Conservation (phyloP, 805 yeast genomes). For the Metschnikowia lunata region DNA sequence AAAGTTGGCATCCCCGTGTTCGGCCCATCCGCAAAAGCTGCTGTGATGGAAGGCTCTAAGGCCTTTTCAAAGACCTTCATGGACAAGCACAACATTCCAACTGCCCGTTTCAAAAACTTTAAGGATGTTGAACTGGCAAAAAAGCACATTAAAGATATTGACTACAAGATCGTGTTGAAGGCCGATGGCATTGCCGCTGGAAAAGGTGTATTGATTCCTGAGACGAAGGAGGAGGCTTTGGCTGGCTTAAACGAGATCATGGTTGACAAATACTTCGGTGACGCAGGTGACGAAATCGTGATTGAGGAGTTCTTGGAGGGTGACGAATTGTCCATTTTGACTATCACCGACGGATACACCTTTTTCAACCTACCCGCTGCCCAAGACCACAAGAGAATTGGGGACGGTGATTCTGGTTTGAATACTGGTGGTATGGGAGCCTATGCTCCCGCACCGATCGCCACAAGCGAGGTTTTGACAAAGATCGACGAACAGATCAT, state of each 20-base stretch:
- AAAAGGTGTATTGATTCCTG: slow-evolving; percentile 94
- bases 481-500: slow-evolving; percentile 72
- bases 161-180: slow-evolving; percentile 82
- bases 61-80: slow-evolving; percentile 90
- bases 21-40: slow-evolving; percentile 92
- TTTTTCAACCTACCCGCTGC: slow-evolving; percentile 91
- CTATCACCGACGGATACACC: slow-evolving; percentile 91
- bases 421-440: slow-evolving; percentile 99
- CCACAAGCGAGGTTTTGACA: slow-evolving; percentile 66
- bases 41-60: slow-evolving; percentile 94
- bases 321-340: slow-evolving; percentile 90
- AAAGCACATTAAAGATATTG: slow-evolving; percentile 57
- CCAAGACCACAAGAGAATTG: slow-evolving; percentile 95
- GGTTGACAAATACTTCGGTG: slow-evolving; percentile 85
- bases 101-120: slow-evolving; percentile 87
- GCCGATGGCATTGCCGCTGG: slow-evolving; percentile 99
- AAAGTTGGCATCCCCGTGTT: slow-evolving; percentile 91
- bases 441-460: slow-evolving; percentile 96
- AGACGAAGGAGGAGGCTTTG: slow-evolving; percentile 75
- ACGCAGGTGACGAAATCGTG: slow-evolving; percentile 90
- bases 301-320: slow-evolving; percentile 96
- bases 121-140: slow-evolving; percentile 71
- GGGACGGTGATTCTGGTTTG: slow-evolving; percentile 88
- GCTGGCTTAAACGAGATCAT: slow-evolving; percentile 82
- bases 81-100: slow-evolving; percentile 89